A percentile compares a stretch with the other conserved stretches of the same genome.
phyloP scores from a whole-genome alignment of 352 stramenopile genomes.

The Pythium grandisporangium region DNA sequence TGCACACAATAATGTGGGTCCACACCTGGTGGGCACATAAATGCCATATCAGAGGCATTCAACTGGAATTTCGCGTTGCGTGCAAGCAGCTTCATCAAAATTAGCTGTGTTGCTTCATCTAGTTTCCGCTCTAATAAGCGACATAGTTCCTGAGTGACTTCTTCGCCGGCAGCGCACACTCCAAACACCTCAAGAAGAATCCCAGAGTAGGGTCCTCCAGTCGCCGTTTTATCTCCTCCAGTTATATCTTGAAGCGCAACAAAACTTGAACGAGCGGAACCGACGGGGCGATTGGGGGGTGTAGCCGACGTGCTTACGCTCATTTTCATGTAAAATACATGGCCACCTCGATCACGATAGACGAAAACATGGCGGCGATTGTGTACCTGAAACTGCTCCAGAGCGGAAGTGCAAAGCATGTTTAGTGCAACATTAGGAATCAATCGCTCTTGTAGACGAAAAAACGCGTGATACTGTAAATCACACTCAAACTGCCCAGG shows the following conservation, averaged over 20 bases:
- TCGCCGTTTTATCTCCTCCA: too few species aligned
- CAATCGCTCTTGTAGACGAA: slow-evolving; percentile 74
- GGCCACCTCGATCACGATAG: slow-evolving; percentile 72
- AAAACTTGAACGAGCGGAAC: too few species aligned
- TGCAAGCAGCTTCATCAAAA: slow-evolving; percentile 82
- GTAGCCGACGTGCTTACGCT: slow-evolving; percentile 22
- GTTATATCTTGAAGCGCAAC: too few species aligned
- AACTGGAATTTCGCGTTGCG: slow-evolving; percentile 83
- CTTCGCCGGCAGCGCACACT: slow-evolving; percentile 66
- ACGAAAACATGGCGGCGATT: slow-evolving; percentile 85
- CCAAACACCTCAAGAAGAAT: slow-evolving; percentile 82
- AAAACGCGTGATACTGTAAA: slow-evolving; percentile 67
- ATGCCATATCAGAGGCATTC: slow-evolving; percentile 55
- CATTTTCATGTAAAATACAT: slow-evolving; percentile 89
- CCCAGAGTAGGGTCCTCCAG: too few species aligned
- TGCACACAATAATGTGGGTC: slow-evolving; percentile 25
- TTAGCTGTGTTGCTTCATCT: slow-evolving; percentile 76
- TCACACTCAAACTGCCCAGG: slow-evolving; percentile 82
- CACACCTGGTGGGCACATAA: slow-evolving; percentile 52
- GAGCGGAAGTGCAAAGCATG: slow-evolving; percentile 70
- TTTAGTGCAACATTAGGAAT: slow-evolving; percentile 72
- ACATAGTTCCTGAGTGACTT: slow-evolving; percentile 80
- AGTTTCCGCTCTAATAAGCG: slow-evolving; percentile 77
- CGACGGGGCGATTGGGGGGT: too few species aligned
- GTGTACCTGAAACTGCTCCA: slow-evolving; percentile 87